A percentile compares a stretch with the other conserved stretches of the same genome.
Evolutionary conservation across 2,329 filamentous ascomycete species (phyloP).

Genomic region (Albifimbria verrucaria): DNA sequence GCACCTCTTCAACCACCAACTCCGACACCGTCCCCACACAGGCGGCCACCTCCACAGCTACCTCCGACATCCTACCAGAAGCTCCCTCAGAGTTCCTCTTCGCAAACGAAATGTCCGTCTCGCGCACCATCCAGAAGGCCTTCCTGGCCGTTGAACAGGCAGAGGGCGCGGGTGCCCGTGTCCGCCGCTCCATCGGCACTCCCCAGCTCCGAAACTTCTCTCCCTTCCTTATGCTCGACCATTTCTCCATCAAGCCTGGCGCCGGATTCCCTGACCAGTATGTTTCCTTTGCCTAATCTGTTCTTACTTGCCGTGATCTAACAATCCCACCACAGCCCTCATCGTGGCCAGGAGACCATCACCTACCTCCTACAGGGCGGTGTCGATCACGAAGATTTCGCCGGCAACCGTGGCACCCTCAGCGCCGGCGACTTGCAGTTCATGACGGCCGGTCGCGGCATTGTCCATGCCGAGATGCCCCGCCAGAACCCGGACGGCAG

Average conservation of each 20-base stretch:
- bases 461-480: constrained; percentile 96
- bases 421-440: constrained; percentile 89
- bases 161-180: constrained; percentile 83
- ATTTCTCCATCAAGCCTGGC: constrained; percentile 76
- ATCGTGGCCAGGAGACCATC: constrained; percentile 80
- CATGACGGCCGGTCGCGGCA: constrained; percentile 91
- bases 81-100: constrained; percentile 18
- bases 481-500: constrained; percentile 71
- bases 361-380: constrained; percentile 85
- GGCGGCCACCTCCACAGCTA: constrained; percentile 18
- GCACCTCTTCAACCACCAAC: constrained; percentile 6
- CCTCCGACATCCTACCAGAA: constrained; percentile 7
- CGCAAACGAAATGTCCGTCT: constrained; percentile 57
- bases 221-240: constrained; percentile 94
- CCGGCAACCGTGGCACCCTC: constrained; percentile 80
- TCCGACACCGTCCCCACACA: constrained; percentile 7
- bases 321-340: constrained; percentile 35
- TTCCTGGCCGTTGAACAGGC: constrained; percentile 83
- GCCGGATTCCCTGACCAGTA: constrained; percentile 87
- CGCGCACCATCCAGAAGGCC: constrained; percentile 75
- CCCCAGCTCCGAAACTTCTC: constrained; percentile 79
- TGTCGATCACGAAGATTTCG: constrained; percentile 90
- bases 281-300: constrained; percentile 9
- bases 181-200: constrained; percentile 85
- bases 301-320: background rate